Evolutionary conservation across 495 filamentous ascomycete species (phyloP).

Genomic region (Daldinia childiae): DNA sequence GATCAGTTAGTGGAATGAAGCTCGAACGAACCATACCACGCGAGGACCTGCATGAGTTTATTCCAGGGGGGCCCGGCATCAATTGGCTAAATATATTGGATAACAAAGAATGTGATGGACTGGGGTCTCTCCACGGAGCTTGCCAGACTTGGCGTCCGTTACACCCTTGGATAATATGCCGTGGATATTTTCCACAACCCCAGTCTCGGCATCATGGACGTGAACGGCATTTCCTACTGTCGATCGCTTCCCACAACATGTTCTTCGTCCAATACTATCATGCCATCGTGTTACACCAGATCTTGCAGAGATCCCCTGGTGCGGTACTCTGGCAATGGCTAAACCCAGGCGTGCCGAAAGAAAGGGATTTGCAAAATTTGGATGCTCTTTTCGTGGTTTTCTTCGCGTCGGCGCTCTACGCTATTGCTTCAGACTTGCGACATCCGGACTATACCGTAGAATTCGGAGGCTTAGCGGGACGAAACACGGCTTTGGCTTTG

Average conservation of each 20-base stretch:
- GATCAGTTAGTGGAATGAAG: constrained; percentile 28
- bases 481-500: constrained; percentile 27
- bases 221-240: constrained; percentile 41
- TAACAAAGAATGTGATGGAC: constrained; percentile 16
- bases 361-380: neutral
- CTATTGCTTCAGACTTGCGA: neutral
- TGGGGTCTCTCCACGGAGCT: constrained; percentile 30
- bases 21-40: constrained; percentile 39
- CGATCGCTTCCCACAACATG: constrained; percentile 27
- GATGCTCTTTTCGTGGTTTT: neutral
- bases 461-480: constrained; percentile 29
- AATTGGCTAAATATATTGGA: constrained; percentile 47
- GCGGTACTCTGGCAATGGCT: constrained; percentile 21
- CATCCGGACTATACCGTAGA: neutral
- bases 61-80: constrained; percentile 16
- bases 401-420: neutral
- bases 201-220: constrained; percentile 41
- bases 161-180: constrained; percentile 45
- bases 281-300: constrained; percentile 36
- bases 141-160: constrained; percentile 38
- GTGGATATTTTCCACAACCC: constrained; percentile 44
- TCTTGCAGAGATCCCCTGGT: constrained; percentile 34
- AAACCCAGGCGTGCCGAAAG: constrained; percentile 10
- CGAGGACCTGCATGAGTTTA: constrained; percentile 40
- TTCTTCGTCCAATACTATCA: constrained; percentile 24